A percentile compares a stretch with the other conserved stretches of the same genome.
Evolutionary conservation across 139 green algal genomes (phyloP).

Genomic region (Picochlorum sp.): DNA sequence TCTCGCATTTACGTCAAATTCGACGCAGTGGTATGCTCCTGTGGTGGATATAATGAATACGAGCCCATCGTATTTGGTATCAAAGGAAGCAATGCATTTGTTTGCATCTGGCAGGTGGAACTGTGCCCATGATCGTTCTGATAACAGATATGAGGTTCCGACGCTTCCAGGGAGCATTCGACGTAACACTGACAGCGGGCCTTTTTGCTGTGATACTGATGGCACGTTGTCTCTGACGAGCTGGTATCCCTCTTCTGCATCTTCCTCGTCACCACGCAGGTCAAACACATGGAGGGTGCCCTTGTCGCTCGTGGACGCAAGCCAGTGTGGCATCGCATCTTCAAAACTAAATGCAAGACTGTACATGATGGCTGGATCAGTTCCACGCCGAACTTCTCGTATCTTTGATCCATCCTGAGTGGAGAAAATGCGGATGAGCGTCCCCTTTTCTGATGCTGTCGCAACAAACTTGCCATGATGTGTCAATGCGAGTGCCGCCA

Average conservation of each 20-base stretch:
- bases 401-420: constrained; percentile 72
- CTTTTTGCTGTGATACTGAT: not conserved
- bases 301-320: constrained; percentile 85
- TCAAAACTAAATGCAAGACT: constrained; percentile 68
- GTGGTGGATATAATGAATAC: constrained; percentile 47
- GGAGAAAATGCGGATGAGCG: constrained; percentile 82
- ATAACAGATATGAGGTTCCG: constrained; percentile 63
- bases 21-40: constrained; percentile 44
- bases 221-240: not conserved
- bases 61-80: constrained; percentile 28
- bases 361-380: constrained; percentile 77
- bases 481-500: constrained; percentile 69
- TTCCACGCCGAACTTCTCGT: constrained; percentile 82
- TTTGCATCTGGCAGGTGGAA: constrained; percentile 44
- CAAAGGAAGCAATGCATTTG: constrained; percentile 58
- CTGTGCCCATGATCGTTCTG: constrained; percentile 83
- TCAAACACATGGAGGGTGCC: constrained; percentile 71
- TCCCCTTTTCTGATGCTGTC: constrained; percentile 66
- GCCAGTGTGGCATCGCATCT: constrained; percentile 46
- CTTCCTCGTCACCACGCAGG: not conserved
- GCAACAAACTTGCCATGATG: constrained; percentile 79
- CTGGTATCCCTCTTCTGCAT: not conserved
- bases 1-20: constrained; percentile 61
- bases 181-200: constrained; percentile 6
- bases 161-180: constrained; percentile 16